Base-by-base conservation (phyloP, 2,329 filamentous ascomycete species). In the Epichloe hybrida region DNA sequence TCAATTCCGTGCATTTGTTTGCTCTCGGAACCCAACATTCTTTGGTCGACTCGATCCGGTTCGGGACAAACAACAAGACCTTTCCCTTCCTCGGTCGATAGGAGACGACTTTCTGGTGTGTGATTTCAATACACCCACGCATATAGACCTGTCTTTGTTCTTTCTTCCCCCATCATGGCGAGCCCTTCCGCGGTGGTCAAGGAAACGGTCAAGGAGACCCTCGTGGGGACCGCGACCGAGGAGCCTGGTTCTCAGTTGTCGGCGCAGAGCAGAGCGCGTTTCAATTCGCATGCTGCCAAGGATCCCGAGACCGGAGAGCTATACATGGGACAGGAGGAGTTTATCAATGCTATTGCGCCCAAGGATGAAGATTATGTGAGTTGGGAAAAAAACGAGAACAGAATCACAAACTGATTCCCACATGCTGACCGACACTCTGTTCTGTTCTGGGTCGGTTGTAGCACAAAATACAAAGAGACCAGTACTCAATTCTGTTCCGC, bases 401-500 rank as follows among this genome's bases (percentile, higher is more conserved):
- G 21, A 23, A 27, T 9, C 41, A 43, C 2, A 39, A 31, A 11
- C 4, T 27, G 40, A 9, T 27, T 17, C 11, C 4, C 20, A 42
- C 8, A 6, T 42, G 20, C 40, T 42, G 40, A 42, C 17, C 23
- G 4, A 35, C 13, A 7, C 37, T 34, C 13, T 27, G 49, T 44
- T 40, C 38, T n/a, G 3, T 43, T 50, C 36, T 31, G 27, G 27
- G 8, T 9, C 27, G 27, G 27, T 11, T 47, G 58, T 64, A 97
- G 91, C 90, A 95, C 75, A 98, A 98, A 70, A 97, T 98, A 74
- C 88, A 89, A 71, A 84, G 91, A 59, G 86, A 95, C 60, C 93
- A 97, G 68, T 98, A 96, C 70, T 83, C 84, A 49, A 86, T 98
- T 62, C 85, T 98, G 46, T 98, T 98, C 70, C 75, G 77, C 56